Evolutionary conservation across 257 asterid species (phyloP).

Genomic region (Buddleja alternifolia): DNA sequence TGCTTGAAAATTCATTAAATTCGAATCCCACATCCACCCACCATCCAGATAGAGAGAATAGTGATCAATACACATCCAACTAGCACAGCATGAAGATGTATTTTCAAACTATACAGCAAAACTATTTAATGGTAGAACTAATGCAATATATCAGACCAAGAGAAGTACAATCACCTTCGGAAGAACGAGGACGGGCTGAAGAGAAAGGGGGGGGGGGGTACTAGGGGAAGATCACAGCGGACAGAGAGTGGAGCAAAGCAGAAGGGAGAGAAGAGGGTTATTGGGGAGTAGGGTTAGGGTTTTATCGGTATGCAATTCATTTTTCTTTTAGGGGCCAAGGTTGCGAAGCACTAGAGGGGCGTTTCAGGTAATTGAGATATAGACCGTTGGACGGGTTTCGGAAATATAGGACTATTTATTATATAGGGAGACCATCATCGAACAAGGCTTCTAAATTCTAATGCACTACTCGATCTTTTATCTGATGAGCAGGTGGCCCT

Average conservation of each 20-base stretch:
- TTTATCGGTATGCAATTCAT: conserved; percentile 15
- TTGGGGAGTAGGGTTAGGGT: conserved; percentile 35
- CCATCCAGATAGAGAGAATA: conserved; percentile 4
- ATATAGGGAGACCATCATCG: conserved; percentile 17
- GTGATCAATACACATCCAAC: conserved; percentile 22
- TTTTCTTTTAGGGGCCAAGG: conserved; percentile 9
- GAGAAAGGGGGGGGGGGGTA: neutral
- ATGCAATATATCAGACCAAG: neutral
- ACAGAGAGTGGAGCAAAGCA: neutral
- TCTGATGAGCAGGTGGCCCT: conserved; percentile 65
- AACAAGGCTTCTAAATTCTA: too few relatives aligned
- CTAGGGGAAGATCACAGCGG: neutral
- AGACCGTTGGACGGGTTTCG: neutral
- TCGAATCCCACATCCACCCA: conserved; percentile 3
- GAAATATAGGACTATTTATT: neutral
- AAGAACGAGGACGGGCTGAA: neutral
- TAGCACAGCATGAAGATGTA: conserved; percentile 21
- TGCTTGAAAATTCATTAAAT: conserved; percentile 20
- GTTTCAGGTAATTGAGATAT: conserved; percentile 21
- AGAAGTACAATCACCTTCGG: conserved; percentile 28
- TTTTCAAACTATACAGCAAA: neutral
- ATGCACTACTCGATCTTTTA: conserved; percentile 71
- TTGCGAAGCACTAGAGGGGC: conserved; percentile 18
- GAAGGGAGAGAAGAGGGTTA: neutral
- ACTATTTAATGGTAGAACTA: neutral